Evolutionary conservation across 495 filamentous ascomycete genomes (phyloP).

Genomic region (Pyronema domesticum): DNA sequence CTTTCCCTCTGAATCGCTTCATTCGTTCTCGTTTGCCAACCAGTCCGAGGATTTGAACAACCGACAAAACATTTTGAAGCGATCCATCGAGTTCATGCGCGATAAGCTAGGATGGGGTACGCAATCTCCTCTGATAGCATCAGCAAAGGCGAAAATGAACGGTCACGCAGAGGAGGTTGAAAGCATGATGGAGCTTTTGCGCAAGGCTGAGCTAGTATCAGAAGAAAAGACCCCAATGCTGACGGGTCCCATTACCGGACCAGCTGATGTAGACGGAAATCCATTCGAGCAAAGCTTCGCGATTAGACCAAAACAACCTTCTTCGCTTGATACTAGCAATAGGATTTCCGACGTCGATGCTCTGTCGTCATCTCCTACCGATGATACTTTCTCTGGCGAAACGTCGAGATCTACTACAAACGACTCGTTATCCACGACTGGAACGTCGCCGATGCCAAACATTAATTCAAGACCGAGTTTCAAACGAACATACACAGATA

Average conservation of each 20-base stretch:
- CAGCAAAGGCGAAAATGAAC: slow-evolving; percentile 60
- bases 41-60: slow-evolving; percentile 83
- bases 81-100: slow-evolving; percentile 93
- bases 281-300: slow-evolving; percentile 20
- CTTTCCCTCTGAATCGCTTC: slow-evolving; percentile 88
- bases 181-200: slow-evolving; percentile 73
- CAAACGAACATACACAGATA: slow-evolving; percentile 78
- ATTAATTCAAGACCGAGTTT: slow-evolving; percentile 48
- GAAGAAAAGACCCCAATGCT: slow-evolving; percentile 21
- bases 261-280: slow-evolving; percentile 27
- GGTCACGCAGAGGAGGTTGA: slow-evolving; percentile 69
- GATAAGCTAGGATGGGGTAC: slow-evolving; percentile 74
- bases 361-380: neutral
- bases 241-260: slow-evolving; percentile 33
- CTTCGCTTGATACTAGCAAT: neutral
- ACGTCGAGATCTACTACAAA: slow-evolving; percentile 40
- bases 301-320: neutral
- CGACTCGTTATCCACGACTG: slow-evolving; percentile 35
- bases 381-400: slow-evolving; percentile 27
- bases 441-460: slow-evolving; percentile 33
- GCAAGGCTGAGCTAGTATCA: slow-evolving; percentile 52
- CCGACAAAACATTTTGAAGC: slow-evolving; percentile 81
- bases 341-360: neutral
- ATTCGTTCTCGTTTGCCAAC: slow-evolving; percentile 96
- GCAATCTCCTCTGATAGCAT: slow-evolving; percentile 39